Evolutionary conservation across 1,284 basidiomycete genomes (phyloP), one percentile per base, ranked within the genome.

Genomic region (Ceratobasidium sp.): DNA sequence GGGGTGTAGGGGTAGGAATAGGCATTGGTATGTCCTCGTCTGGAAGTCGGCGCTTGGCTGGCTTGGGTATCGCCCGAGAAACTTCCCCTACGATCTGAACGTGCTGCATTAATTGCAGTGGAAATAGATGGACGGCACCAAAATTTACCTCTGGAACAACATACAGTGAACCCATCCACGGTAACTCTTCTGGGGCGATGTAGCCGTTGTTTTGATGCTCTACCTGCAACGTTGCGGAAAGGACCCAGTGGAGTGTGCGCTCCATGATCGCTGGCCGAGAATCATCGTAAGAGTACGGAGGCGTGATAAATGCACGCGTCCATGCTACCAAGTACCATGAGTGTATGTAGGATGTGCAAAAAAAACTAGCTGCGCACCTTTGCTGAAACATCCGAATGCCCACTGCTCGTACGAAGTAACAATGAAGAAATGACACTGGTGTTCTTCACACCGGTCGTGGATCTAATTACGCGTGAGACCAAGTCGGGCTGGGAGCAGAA

Each of bases 401-500:
- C 74, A 74, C 16, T 63, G 54, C 43, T 74, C 54, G 54, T 74
- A 74, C 6, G 74, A 41, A 8, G 74, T 65, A 39, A 74, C 51
- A 11, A 74, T 56, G n/a, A 74, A 74, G 31, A 63, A 74, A 41
- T 48, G 74, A 49, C 74, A 74, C 31, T 66, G 62, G 29, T 46
- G 74, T 29, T 65, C 61, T 37, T 74, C 61, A 49, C 74, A 74
- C 16, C 74, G 74, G 46, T 74, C 74, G 37, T 74, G 64, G 34
- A 74, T 74, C 74, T 74, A 54, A 34, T 19, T 41, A 31, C 8
- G 37, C 7, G 22, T 61, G 19, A 41, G 14, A 34, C 29, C 29
- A 56, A 31, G 24, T 56, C 22, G 7, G 22, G 16, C 6, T 22
- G 19, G 27, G 53, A 8, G n/a, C 37, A 51, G 16, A 56, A 68